These are phyloP conservation scores for Liquidambar formosana DNA, from an alignment of 164 flowering plant species.

Conservation along the genomic window DNA sequence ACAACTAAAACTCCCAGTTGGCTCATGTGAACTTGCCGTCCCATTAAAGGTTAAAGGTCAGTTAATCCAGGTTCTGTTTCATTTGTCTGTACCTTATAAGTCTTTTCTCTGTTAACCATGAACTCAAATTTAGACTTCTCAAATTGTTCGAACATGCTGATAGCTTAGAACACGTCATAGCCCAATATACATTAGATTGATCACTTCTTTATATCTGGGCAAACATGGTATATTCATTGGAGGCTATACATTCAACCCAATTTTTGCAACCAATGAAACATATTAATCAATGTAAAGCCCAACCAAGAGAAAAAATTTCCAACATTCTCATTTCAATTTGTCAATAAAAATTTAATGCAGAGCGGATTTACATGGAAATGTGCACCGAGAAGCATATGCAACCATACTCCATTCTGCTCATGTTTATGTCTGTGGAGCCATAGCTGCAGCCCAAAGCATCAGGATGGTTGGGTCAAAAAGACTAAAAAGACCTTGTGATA, in stretches of 20 bases:
- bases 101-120: no score
- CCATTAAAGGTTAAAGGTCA: conserved; percentile 46
- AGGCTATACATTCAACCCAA: no score
- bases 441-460: conserved; percentile 73
- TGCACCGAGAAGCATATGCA: conserved; percentile 65
- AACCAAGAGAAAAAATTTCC: no score
- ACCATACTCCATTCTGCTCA: conserved; percentile 76
- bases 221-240: no score
- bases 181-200: no score
- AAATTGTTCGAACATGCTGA: no score
- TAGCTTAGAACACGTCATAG: no score
- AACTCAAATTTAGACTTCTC: no score
- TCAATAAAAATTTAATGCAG: conserved; percentile 21
- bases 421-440: conserved; percentile 76
- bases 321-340: neutral
- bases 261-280: no score
- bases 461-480: conserved; percentile 57
- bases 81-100: no score
- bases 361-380: conserved; percentile 30
- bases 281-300: no score
- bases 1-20: conserved; percentile 55
- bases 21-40: conserved; percentile 60
- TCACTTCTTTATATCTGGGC: no score
- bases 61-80: neutral
- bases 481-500: conserved; percentile 69